Evolutionary conservation across 2,329 filamentous ascomycete genomes (phyloP).

Genomic region (Aureobasidium mangrovei): DNA sequence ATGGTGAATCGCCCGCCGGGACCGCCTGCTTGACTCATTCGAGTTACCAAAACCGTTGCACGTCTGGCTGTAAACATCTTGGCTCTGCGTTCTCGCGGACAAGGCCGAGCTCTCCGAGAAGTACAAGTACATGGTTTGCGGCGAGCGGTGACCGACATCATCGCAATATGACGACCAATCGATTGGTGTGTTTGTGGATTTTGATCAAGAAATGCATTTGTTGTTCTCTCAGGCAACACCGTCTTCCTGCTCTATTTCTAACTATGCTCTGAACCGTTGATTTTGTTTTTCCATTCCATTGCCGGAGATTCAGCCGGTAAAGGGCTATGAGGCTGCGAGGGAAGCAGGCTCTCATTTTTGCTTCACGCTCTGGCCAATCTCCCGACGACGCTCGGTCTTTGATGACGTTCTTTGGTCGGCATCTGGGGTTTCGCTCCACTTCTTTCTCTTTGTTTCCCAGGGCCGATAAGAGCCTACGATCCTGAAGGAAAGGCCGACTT

Average conservation of each 20-base stretch:
- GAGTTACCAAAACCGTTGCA: background rate
- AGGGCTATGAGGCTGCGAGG: conserved; percentile 6
- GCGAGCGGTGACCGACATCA: conserved; percentile 10
- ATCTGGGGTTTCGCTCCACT: background rate
- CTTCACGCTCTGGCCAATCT: background rate
- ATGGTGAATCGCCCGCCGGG: background rate
- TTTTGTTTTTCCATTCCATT: too few relatives aligned
- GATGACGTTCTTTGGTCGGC: background rate
- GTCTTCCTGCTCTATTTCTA: too few relatives aligned
- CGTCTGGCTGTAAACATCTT: background rate
- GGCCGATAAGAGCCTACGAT: background rate
- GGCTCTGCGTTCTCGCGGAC: background rate
- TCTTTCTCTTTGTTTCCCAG: background rate
- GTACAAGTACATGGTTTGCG: too few relatives aligned
- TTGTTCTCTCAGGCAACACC: too few relatives aligned
- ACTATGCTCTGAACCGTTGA: too few relatives aligned
- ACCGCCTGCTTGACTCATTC: conserved; percentile 10
- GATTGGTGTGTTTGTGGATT: too few relatives aligned
- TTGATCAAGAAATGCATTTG: background rate
- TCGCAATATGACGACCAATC: background rate
- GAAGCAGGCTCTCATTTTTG: background rate
- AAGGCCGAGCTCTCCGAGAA: background rate
- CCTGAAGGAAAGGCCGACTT: background rate
- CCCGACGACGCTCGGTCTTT: background rate
- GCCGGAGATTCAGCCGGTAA: background rate